Base-by-base conservation (phyloP, 352 stramenopile species). In the Phytophthora cactorum region DNA sequence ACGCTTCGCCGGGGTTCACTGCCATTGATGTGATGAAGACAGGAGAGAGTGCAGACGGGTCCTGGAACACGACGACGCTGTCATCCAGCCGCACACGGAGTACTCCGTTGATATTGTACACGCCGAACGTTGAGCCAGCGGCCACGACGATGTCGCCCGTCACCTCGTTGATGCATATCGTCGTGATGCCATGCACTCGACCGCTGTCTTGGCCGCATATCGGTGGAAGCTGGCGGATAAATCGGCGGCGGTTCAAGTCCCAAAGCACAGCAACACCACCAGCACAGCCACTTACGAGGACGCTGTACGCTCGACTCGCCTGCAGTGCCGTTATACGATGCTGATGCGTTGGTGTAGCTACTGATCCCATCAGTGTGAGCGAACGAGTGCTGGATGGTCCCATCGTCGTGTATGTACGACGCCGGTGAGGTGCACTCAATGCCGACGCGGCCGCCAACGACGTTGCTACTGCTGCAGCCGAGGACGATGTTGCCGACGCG, bases 61-160 rank as follows among this genome's bases (percentile, higher is more conserved):
- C 75, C 52, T 85, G 75, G 52, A 79, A 79, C 29, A 84, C 69
- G 44, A 88, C 57, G 36, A 79, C 64, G 7, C 80, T 80, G 47
- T 78, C 68, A 57, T 76, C 73, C 54, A 93, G 60, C 5, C 77
- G 72, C 34, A 79, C 80, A 3, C 88, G 75, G 28, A 89, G 50
- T 7, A 67, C 67, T 36, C 83, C 85, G 38, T 93, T 93, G 43
- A 93, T 68, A 50, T 93, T 84, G 60, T 78, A 91, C 15, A 93
- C 84, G 0, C 74, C 79, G 28, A 91, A 91, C 9, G 74, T 63
- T 7, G 66, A 57, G 7, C 78, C 79, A n/a, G 67, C 62, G 4
- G 82, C 77, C 8, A 90, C 78, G 4, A 84, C 57, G 10, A 93
- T 82, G 53, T 93, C 84, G 29, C 85, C 85, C 1, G 68, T 84